phyloP scores from a whole-genome alignment of 2,329 filamentous ascomycete species.

The Stylonectria norvegica region DNA sequence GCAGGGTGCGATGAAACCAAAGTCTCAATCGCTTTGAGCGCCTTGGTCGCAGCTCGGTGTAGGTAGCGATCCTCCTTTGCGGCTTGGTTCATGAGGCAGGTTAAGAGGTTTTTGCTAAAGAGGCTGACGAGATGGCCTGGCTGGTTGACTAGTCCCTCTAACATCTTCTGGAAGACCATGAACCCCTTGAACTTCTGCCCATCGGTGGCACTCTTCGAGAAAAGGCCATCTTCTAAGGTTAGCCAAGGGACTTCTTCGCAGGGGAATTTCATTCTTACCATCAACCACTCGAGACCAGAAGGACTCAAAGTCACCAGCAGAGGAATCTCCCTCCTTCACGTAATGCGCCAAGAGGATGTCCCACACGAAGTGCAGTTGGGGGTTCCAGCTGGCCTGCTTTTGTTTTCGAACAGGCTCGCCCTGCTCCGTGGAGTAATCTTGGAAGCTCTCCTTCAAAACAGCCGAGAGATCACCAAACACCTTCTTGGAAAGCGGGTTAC shows the following conservation, averaged over 20 bases:
- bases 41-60: conserved; percentile 73
- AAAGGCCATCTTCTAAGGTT: conserved; percentile 64
- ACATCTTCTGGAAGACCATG: conserved; percentile 75
- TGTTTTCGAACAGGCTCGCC: conserved; percentile 41
- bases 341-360: conserved; percentile 65
- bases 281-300: conserved; percentile 89
- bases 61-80: conserved; percentile 74
- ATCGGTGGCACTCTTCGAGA: conserved; percentile 75
- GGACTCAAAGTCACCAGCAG: conserved; percentile 57
- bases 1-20: conserved; percentile 60
- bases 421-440: conserved; percentile 47
- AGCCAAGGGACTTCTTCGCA: conserved; percentile 20
- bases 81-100: conserved; percentile 78
- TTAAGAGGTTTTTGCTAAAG: conserved; percentile 81
- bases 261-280: conserved; percentile 50
- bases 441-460: conserved; percentile 73
- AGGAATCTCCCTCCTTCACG: conserved; percentile 34
- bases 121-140: conserved; percentile 51
- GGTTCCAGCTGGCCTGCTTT: conserved; percentile 71
- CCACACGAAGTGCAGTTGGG: conserved; percentile 86
- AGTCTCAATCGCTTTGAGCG: conserved; percentile 66
- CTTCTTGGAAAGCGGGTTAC: conserved; percentile 68
- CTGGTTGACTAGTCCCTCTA: conserved; percentile 52
- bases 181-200: conserved; percentile 92
- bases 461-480: conserved; percentile 68